Base-by-base conservation (phyloP, 306 rosid genomes). In the Phaseolus lunatus region DNA sequence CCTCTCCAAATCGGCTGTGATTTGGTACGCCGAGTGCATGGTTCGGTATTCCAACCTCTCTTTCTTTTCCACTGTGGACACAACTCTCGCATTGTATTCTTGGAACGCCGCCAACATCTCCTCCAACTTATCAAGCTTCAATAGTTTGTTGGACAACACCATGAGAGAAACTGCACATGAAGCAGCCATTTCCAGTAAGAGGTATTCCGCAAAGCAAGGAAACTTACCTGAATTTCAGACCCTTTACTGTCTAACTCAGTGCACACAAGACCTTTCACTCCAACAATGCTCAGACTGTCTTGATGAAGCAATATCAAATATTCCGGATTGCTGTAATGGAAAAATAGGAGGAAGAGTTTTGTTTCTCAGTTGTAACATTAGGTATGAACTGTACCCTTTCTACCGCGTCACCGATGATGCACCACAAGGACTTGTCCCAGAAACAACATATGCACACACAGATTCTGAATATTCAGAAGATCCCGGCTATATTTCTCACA, bases 321-420 rank as follows among this genome's bases (percentile, higher is more conserved):
- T 59, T 15, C 12, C 12, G 1, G 0, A 0, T 0, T 15, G 11
- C 20, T 13, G 41, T 15, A 0, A 59, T 2, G 41, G 12, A 26
- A 59, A 26, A 12, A 5, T 0, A 27, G 66, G 66, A 59, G 66
- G 3, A 27, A 59, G 41, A 59, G 12, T 15, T 27, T 0, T 0
- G 5, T 7, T 0, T 59, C 22, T 22, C 2, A 59, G 66, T 59
- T 59, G 66, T 27, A 27, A 5, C 39, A 16, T 59, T 29, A 14
- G 66, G 66, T 59, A 59, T 59, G 22, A 59, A 27, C 1, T 14
- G 5, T 59, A 59, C 41, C 66, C 66, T 27, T 59, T 59, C 66
- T 27, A 59, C 41, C 2, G 4, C 41, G 20, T 15, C 5, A 27
- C 5, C 1, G 5, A 59, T 59, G 1, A 58, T 5, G 0, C 22